Evolutionary conservation across 257 asterid species (phyloP).

Genomic region (Solanum tarijense): DNA sequence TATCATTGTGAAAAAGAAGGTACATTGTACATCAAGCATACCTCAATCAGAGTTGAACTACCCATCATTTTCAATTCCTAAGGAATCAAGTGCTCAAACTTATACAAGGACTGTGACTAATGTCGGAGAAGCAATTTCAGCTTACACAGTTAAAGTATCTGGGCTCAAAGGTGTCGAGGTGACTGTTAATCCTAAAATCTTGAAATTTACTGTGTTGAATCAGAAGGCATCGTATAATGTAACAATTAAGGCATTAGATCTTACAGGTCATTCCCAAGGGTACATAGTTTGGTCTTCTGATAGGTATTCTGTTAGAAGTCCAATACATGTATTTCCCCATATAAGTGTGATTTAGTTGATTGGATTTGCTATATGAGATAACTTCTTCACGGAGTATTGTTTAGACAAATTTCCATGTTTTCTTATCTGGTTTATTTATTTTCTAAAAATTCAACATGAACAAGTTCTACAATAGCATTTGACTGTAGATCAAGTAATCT

Average conservation of each 20-base stretch:
- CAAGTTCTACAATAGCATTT: background rate
- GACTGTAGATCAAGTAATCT: background rate
- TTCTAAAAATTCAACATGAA: background rate
- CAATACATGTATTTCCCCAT: background rate
- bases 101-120: constrained; percentile 2
- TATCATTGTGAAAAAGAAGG: background rate
- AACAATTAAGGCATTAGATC: background rate
- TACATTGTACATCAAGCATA: background rate
- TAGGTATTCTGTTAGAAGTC: background rate
- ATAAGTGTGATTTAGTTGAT: background rate
- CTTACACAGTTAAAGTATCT: background rate
- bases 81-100: background rate
- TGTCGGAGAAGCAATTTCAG: constrained; percentile 7
- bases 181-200: background rate
- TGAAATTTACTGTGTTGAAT: background rate
- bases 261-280: background rate
- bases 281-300: background rate
- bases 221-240: background rate
- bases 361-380: background rate
- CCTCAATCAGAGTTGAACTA: constrained; percentile 4
- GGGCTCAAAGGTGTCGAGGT: background rate
- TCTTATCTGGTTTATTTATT: background rate
- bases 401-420: background rate
- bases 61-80: constrained; percentile 8
- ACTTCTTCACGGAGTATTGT: background rate